phyloP scores from a whole-genome alignment of 495 filamentous ascomycete genomes.

The Aspergillus bertholletiae region DNA sequence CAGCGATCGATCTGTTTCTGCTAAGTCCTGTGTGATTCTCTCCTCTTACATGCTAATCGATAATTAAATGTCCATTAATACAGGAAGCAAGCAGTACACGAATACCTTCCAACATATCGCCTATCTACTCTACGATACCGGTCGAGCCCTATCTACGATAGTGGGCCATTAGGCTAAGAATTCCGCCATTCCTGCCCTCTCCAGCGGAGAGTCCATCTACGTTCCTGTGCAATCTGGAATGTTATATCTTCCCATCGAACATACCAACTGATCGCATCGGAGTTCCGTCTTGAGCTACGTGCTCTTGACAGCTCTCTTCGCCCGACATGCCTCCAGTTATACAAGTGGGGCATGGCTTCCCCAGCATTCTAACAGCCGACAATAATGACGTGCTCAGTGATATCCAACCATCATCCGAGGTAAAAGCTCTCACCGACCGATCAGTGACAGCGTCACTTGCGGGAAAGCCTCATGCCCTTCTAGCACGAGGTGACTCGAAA shows the following conservation, averaged over 20 bases:
- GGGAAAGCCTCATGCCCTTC: slow-evolving; percentile 9
- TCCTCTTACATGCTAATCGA: neutral
- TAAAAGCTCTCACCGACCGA: neutral
- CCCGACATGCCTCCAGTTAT: slow-evolving; percentile 31
- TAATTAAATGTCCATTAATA: neutral
- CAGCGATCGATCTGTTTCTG: slow-evolving; percentile 5
- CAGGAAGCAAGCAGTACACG: neutral
- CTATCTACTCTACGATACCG: too few species aligned
- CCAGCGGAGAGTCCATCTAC: neutral
- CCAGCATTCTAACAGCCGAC: slow-evolving; percentile 23
- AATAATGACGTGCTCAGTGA: slow-evolving; percentile 1
- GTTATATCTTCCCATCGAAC: neutral
- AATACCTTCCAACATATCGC: too few species aligned
- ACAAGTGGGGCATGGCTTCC: slow-evolving; percentile 18
- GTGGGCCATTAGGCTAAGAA: neutral
- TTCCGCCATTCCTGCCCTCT: neutral
- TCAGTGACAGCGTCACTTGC: neutral
- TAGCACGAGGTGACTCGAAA: slow-evolving; percentile 20
- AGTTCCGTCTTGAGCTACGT: slow-evolving; percentile 35
- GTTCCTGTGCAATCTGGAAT: neutral
- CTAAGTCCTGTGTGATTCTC: neutral
- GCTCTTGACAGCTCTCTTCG: slow-evolving; percentile 35
- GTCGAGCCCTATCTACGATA: neutral
- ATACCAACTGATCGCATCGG: slow-evolving; percentile 10
- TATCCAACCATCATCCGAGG: neutral